phyloP scores from a whole-genome alignment of 257 asterid species.

The Solanum sparsipilum region DNA sequence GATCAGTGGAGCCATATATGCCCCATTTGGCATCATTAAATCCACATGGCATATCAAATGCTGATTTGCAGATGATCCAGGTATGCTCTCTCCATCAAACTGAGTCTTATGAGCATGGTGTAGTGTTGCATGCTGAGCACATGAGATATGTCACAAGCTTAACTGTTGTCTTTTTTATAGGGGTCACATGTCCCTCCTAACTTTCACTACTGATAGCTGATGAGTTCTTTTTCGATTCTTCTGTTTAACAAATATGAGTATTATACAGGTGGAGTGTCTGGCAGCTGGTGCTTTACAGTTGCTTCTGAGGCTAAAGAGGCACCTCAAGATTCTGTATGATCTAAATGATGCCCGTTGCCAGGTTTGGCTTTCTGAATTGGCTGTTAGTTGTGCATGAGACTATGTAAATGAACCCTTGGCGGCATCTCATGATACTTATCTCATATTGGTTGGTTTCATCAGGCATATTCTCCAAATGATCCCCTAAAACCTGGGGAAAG shows the following conservation, averaged over 20 bases:
- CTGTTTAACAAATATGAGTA: constrained; percentile 4
- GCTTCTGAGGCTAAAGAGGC: constrained; percentile 88
- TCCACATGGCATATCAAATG: constrained; percentile 26
- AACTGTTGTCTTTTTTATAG: neutral
- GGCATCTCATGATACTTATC: neutral
- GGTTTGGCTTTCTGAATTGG: constrained; percentile 28
- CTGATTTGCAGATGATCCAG: constrained; percentile 65
- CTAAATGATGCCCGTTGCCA: constrained; percentile 88
- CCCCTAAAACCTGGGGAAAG: constrained; percentile 68
- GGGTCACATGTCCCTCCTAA: neutral
- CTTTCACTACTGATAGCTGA: neutral
- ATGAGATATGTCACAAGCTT: neutral
- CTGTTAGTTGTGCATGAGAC: neutral
- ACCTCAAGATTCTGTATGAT: constrained; percentile 76
- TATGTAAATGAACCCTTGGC: neutral
- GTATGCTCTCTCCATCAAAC: constrained; percentile 18
- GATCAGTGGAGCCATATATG: constrained; percentile 20
- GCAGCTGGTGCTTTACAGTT: constrained; percentile 87
- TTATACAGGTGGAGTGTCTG: constrained; percentile 63
- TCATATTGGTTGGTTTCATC: neutral
- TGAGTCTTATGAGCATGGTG: neutral
- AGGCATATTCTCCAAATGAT: constrained; percentile 87
- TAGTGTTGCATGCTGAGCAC: neutral
- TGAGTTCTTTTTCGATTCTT: neutral
- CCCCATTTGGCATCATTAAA: constrained; percentile 22